These are phyloP conservation scores for Psilocybe subaeruginosa DNA, from an alignment of 768 basidiomycete species.

Conservation along the genomic window DNA sequence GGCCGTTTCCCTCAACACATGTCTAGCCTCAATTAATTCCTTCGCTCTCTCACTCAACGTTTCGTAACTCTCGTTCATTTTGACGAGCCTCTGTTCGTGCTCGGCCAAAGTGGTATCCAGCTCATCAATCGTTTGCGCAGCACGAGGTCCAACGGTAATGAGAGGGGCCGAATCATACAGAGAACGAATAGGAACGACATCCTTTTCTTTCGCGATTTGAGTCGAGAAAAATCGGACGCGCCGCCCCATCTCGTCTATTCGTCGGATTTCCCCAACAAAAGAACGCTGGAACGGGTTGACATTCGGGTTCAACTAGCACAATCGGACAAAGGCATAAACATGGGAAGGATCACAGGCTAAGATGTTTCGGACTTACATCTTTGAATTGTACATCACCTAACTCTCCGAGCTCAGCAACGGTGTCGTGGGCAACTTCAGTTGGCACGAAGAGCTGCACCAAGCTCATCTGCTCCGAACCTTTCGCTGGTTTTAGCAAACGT, in stretches of 20 bases:
- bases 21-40: slow-evolving; percentile 91
- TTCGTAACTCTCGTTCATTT: slow-evolving; percentile 96
- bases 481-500: slow-evolving; percentile 16
- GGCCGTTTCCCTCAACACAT: slow-evolving; percentile 93
- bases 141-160: slow-evolving; percentile 88
- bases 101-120: slow-evolving; percentile 86
- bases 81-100: slow-evolving; percentile 79
- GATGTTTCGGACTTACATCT: slow-evolving; percentile 65
- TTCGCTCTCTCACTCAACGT: slow-evolving; percentile 81
- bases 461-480: slow-evolving; percentile 98
- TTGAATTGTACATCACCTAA: slow-evolving; percentile 97
- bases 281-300: slow-evolving; percentile 99
- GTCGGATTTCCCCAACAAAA: slow-evolving; percentile 94
- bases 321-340: neutral
- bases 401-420: slow-evolving; percentile 93
- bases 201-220: slow-evolving; percentile 87
- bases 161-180: slow-evolving; percentile 86
- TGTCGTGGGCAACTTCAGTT: slow-evolving; percentile 96
- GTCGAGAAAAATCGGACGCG: slow-evolving; percentile 87
- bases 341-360: neutral
- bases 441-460: slow-evolving; percentile 96
- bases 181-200: slow-evolving; percentile 81
- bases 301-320: slow-evolving; percentile 80
- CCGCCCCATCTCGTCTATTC: slow-evolving; percentile 95
- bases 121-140: slow-evolving; percentile 92